Conservation (phyloP, 371 early-diverging fungal genomes). For the Modicella reniformis region DNA sequence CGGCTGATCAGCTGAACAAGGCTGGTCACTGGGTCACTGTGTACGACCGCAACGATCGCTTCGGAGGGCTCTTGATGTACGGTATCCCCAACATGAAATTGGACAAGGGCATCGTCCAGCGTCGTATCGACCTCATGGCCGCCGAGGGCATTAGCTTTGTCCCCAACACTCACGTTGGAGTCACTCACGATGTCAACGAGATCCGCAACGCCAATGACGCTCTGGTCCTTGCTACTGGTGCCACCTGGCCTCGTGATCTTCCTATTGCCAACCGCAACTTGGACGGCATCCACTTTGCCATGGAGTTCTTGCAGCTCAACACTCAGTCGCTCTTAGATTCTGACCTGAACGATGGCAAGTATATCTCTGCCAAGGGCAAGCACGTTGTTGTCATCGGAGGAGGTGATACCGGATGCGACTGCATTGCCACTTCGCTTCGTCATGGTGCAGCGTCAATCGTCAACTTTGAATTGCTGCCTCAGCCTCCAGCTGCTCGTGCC, state of each 20-base stretch:
- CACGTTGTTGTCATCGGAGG: conserved; percentile 97
- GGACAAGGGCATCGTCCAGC: conserved; percentile 92
- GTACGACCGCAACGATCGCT: conserved; percentile 94
- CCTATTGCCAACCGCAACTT: conserved; percentile 86
- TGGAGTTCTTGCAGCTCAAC: conserved; percentile 94
- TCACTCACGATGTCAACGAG: conserved; percentile 73
- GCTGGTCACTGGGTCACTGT: conserved; percentile 94
- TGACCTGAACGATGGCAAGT: conserved; percentile 73
- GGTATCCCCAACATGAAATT: conserved; percentile 99
- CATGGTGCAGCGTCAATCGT: conserved; percentile 90
- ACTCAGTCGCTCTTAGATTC: conserved; percentile 88
- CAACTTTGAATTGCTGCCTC: conserved; percentile 96
- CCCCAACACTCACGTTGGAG: conserved; percentile 87
- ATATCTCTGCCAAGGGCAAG: conserved; percentile 90
- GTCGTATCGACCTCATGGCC: conserved; percentile 91
- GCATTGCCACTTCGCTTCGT: conserved; percentile 93
- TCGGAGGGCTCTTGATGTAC: conserved; percentile 96
- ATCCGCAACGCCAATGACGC: conserved; percentile 81
- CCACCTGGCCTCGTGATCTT: conserved; percentile 96
- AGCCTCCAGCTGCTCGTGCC: conserved; percentile 84
- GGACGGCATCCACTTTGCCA: conserved; percentile 95
- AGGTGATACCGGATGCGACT: conserved; percentile 97
- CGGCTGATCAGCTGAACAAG: conserved; percentile 96
- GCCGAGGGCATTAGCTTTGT: conserved; percentile 92
- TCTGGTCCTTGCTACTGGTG: conserved; percentile 90